A percentile compares a stretch with the other conserved stretches of the same genome.
phyloP scores from a whole-genome alignment of 164 flowering plant species.

The Nymphaea thermarum region DNA sequence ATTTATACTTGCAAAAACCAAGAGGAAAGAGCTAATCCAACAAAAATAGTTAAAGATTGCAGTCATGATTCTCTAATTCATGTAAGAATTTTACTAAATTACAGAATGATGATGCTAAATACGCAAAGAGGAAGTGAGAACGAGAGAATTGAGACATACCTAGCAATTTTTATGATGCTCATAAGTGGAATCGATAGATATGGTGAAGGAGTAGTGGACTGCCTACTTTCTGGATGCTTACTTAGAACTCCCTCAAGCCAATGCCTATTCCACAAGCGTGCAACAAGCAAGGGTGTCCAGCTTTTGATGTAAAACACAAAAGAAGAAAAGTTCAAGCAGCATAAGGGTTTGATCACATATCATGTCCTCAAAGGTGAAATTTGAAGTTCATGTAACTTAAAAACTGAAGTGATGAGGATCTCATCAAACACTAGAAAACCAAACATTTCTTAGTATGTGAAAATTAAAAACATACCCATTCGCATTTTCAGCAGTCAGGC shows the following conservation, averaged over 20 bases:
- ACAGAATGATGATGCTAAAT: background rate
- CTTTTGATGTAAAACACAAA: conserved; percentile 20
- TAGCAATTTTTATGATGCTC: conserved; percentile 76
- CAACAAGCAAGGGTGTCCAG: conserved; percentile 89
- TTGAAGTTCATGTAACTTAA: no score
- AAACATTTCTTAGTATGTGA: background rate
- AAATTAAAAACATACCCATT: conserved; percentile 48
- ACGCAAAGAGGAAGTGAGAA: background rate
- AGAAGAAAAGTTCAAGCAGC: background rate
- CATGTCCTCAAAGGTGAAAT: no score
- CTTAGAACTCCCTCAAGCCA: conserved; percentile 58
- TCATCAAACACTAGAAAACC: background rate
- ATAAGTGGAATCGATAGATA: conserved; percentile 72
- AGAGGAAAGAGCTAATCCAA: background rate
- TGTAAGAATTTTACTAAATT: no score
- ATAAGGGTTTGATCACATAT: no score
- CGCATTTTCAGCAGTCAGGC: conserved; percentile 60
- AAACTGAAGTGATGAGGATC: no score
- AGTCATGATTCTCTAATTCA: no score
- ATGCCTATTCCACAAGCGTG: conserved; percentile 82
- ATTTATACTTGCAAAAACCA: background rate
- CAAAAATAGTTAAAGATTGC: no score
- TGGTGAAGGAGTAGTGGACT: conserved; percentile 42
- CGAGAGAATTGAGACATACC: conserved; percentile 20
- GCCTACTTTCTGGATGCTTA: conserved; percentile 23